A percentile compares a stretch with the other conserved stretches of the same genome.
Evolutionary conservation across 2,329 filamentous ascomycete species (phyloP).

Genomic region (Sarocladium strictum): DNA sequence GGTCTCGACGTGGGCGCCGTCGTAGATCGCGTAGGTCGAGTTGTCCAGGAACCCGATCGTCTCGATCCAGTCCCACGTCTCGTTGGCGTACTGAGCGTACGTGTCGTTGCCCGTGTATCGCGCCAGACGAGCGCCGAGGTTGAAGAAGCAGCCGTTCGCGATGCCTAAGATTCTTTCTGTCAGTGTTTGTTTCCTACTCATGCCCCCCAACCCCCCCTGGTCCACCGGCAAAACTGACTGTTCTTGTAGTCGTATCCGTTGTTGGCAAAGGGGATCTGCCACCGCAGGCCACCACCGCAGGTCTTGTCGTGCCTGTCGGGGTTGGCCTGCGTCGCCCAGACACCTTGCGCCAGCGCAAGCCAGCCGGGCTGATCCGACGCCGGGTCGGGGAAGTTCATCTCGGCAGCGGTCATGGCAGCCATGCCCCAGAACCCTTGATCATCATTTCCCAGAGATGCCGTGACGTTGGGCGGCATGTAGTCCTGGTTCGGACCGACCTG

Average conservation of each 20-base stretch:
- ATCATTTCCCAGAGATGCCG: conserved; percentile 52
- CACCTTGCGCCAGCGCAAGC: conserved; percentile 53
- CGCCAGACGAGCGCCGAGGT: conserved; percentile 62
- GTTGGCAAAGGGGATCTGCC: conserved; percentile 73
- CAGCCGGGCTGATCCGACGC: conserved; percentile 43
- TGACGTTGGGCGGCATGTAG: conserved; percentile 51
- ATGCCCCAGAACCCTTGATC: conserved; percentile 64
- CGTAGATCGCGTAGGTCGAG: conserved; percentile 52
- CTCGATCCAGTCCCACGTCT: conserved; percentile 57
- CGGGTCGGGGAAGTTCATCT: conserved; percentile 51
- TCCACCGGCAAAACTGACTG: too few species aligned
- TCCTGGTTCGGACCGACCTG: conserved; percentile 47
- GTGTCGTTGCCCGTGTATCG: conserved; percentile 62
- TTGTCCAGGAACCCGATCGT: conserved; percentile 53
- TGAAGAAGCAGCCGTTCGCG: conserved; percentile 58
- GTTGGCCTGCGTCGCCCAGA: conserved; percentile 53
- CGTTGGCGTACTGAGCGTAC: conserved; percentile 58
- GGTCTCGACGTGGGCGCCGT: conserved; percentile 45
- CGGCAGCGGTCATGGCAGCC: conserved; percentile 55
- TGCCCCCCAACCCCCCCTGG: too few species aligned
- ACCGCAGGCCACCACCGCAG: conserved; percentile 59
- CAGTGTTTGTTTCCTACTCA: too few species aligned
- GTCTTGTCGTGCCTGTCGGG: conserved; percentile 52
- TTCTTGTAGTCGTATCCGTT: conserved; percentile 73
- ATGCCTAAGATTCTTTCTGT: too few species aligned